Evolutionary conservation across 208 protist genomes (phyloP).

Genomic region (Jaenimonas drosophilae): DNA sequence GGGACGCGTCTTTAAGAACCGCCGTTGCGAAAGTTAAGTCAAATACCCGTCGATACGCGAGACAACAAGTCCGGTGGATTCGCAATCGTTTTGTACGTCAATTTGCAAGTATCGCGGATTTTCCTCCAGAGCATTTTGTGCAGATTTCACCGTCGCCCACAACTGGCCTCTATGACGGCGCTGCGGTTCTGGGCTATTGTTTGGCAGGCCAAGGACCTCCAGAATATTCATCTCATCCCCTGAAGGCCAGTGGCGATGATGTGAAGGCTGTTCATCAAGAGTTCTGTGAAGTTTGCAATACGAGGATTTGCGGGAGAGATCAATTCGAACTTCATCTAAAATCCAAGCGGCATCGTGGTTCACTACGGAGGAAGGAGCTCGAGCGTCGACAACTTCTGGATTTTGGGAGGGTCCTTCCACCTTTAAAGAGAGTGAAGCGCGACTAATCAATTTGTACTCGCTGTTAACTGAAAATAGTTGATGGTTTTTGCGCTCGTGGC

Average conservation of each 20-base stretch:
- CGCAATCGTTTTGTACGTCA: constrained; percentile 52
- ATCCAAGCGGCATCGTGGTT: constrained; percentile 58
- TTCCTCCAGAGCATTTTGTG: constrained; percentile 22
- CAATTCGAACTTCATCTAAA: constrained; percentile 37
- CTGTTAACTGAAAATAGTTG: too few relatives aligned
- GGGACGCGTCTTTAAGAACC: neutral
- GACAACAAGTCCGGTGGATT: constrained; percentile 74
- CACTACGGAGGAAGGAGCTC: constrained; percentile 24
- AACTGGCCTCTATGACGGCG: neutral
- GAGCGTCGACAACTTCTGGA: constrained; percentile 41
- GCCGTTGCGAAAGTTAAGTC: constrained; percentile 48
- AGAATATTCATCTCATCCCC: constrained; percentile 10
- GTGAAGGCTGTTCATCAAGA: constrained; percentile 26
- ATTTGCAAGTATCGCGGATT: constrained; percentile 8
- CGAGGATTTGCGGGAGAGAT: constrained; percentile 37
- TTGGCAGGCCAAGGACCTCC: neutral
- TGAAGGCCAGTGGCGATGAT: constrained; percentile 1
- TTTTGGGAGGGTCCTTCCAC: constrained; percentile 51
- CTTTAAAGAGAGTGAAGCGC: constrained; percentile 11
- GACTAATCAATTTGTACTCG: too few relatives aligned
- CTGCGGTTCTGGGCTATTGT: neutral
- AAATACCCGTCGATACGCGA: constrained; percentile 69
- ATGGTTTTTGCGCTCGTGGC: neutral
- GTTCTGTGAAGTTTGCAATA: constrained; percentile 38
- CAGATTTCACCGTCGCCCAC: constrained; percentile 1